Base-by-base conservation (phyloP, 2,329 filamentous ascomycete species). In the Monosporascus sp. region DNA sequence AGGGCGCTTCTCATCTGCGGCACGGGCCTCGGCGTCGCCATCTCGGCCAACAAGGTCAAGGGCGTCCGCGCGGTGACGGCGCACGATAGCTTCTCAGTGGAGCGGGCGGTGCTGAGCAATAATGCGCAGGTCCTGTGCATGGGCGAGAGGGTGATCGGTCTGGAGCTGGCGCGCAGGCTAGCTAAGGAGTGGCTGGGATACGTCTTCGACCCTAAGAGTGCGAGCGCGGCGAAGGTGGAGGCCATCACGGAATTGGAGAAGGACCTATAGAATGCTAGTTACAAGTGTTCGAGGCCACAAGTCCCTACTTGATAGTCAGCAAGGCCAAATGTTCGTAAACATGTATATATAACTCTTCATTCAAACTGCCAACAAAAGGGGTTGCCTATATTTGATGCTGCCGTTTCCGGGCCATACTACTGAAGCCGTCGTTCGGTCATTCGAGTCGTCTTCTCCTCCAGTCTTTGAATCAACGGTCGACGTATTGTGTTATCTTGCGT, bases 91-190 rank as follows among this genome's bases (percentile, higher is more conserved):
- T 96, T 92, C 76, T 86, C 81, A 52, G 89, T 95, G 6, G 90
- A 95, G 78, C 76, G 89, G 49, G 85, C 87, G 20, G 81, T 95
- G 11, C 73, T 93, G 64, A 91, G 87, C 74, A 95, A 95, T 70
- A 86, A 95, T 68, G 89, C 89, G 3, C 90, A 96, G 73, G 89
- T 95, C 35, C 74, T 95, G 57, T 95, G 91, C 68, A 86, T 95
- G 78, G 90, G 90, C 0, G 87, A 95, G 79, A 76, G 90, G 22
- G 90, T 95, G 0, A 81, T 95, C 45, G 90, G 91, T 0, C 69
- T 94, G 48, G 91, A 95, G 74, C 72, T 95, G 43, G 90, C 90
- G 44, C 81, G 89, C 63, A 78, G 89, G 64, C 69, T 96, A 62
- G 89, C 85, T 0, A 85, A 79, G 68, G 90, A 95, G 76, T 96